Evolutionary conservation across 345 rosid species (phyloP).

Genomic region (Euclidium syriacum): DNA sequence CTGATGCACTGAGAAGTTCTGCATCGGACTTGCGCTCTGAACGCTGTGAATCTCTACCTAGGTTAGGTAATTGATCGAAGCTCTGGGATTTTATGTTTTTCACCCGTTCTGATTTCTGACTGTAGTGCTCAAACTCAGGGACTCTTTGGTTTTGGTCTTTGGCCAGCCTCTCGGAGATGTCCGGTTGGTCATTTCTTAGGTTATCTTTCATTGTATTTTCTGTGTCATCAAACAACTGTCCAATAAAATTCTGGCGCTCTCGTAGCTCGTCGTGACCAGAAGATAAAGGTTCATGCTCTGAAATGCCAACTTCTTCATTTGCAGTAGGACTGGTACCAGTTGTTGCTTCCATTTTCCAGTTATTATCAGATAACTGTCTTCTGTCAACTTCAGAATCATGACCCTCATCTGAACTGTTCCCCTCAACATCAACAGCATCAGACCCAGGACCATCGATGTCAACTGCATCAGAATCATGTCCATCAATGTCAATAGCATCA

Average conservation of each 20-base stretch:
- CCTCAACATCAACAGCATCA: constrained; percentile 49
- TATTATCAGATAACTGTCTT: constrained; percentile 8
- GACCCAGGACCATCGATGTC: constrained; percentile 40
- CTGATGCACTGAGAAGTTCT: constrained; percentile 37
- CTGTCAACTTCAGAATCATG: constrained; percentile 45
- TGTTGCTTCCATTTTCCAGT: constrained; percentile 17
- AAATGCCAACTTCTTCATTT: constrained; percentile 25
- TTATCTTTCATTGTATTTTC: constrained; percentile 39
- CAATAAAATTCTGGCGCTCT: constrained; percentile 63
- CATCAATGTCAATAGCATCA: constrained; percentile 42
- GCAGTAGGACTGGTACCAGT: constrained; percentile 12
- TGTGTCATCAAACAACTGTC: constrained; percentile 75
- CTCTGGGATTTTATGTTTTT: constrained; percentile 59
- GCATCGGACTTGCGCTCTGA: constrained; percentile 37
- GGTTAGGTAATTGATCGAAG: constrained; percentile 37
- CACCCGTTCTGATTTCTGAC: constrained; percentile 39
- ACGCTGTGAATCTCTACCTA: constrained; percentile 35
- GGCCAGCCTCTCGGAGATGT: constrained; percentile 41
- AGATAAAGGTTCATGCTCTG: constrained; percentile 32
- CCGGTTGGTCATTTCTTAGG: constrained; percentile 45
- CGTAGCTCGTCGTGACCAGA: constrained; percentile 39
- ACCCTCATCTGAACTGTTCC: constrained; percentile 48
- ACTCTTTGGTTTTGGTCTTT: constrained; percentile 48
- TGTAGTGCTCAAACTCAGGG: constrained; percentile 36
- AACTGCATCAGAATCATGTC: constrained; percentile 44